Conservation (phyloP, 2,329 filamentous ascomycete species). For the Beauveria caledonica region DNA sequence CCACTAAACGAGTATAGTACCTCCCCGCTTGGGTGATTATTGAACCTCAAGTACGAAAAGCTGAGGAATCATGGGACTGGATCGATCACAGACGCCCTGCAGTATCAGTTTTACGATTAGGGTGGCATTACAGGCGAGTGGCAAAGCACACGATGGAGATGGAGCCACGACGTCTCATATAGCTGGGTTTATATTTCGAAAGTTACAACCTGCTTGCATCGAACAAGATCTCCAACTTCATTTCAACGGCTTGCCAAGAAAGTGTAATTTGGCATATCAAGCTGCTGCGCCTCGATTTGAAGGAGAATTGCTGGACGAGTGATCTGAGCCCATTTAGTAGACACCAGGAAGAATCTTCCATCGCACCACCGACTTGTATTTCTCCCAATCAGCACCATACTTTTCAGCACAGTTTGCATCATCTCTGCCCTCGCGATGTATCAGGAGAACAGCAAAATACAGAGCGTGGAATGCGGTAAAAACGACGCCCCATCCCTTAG, state of each 20-base stretch:
- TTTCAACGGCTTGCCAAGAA: background rate
- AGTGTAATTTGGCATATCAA: background rate
- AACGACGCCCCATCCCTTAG: slow-evolving; percentile 71
- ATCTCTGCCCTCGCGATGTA: slow-evolving; percentile 77
- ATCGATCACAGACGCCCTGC: too few species aligned
- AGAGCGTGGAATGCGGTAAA: slow-evolving; percentile 88
- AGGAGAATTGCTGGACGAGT: background rate
- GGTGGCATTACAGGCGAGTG: too few species aligned
- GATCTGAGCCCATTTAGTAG: slow-evolving; percentile 44
- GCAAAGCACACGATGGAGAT: too few species aligned
- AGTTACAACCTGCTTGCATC: too few species aligned
- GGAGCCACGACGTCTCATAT: too few species aligned
- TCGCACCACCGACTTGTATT: slow-evolving; percentile 69
- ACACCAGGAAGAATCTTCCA: slow-evolving; percentile 75
- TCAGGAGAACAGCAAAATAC: slow-evolving; percentile 75
- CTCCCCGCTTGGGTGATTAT: background rate
- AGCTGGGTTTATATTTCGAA: too few species aligned
- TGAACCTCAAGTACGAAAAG: background rate
- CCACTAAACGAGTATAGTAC: too few species aligned
- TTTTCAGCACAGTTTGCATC: slow-evolving; percentile 80
- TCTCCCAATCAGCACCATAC: slow-evolving; percentile 83
- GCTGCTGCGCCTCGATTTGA: background rate
- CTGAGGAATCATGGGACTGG: background rate
- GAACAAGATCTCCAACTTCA: too few species aligned
- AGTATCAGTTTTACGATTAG: too few species aligned